A percentile compares a stretch with the other conserved stretches of the same genome.
These are phyloP conservation scores for Tylopilus sp. DNA, from an alignment of 1,284 basidiomycete species.

Conservation along the genomic window DNA sequence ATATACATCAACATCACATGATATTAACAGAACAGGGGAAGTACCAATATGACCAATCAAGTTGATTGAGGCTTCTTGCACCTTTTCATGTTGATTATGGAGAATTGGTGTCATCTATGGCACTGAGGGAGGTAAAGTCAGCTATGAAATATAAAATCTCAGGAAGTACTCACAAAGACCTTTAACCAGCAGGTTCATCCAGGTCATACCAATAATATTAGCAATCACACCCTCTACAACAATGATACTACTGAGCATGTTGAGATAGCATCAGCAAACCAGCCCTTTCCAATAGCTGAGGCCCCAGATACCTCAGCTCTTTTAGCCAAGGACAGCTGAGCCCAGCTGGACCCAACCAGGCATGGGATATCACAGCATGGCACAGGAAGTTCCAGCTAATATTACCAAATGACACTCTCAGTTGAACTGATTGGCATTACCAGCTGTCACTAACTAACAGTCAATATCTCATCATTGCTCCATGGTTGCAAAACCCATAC, in stretches of 20 bases:
- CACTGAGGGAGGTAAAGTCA: slow-evolving; percentile 59
- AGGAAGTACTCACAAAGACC: slow-evolving; percentile 83
- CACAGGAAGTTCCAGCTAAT: too few relatives aligned
- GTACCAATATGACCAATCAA: slow-evolving; percentile 96
- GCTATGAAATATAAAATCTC: slow-evolving; percentile 15
- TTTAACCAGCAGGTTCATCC: slow-evolving; percentile 99
- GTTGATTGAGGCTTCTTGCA: slow-evolving; percentile 99
- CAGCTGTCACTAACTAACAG: too few relatives aligned
- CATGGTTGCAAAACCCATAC: too few relatives aligned
- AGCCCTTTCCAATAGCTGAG: too few relatives aligned
- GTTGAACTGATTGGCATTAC: too few relatives aligned
- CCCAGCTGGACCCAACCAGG: too few relatives aligned
- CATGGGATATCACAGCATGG: too few relatives aligned
- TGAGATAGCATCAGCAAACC: slow-evolving; percentile 72
- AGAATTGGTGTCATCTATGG: slow-evolving; percentile 99
- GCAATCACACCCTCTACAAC: slow-evolving; percentile 98
- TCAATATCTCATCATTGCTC: too few relatives aligned
- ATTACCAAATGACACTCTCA: too few relatives aligned
- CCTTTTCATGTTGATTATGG: slow-evolving; percentile 98
- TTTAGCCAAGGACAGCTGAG: too few relatives aligned
- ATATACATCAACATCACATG: slow-evolving; percentile 22
- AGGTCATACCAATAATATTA: slow-evolving; percentile 99
- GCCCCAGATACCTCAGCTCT: too few relatives aligned
- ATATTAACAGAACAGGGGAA: slow-evolving; percentile 34
- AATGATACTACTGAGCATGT: slow-evolving; percentile 98